Percentiles rank a stretch among this genome's conserved stretches.
Conservation (phyloP, 2,329 filamentous ascomycete species). For the Fusarium penzigii region DNA sequence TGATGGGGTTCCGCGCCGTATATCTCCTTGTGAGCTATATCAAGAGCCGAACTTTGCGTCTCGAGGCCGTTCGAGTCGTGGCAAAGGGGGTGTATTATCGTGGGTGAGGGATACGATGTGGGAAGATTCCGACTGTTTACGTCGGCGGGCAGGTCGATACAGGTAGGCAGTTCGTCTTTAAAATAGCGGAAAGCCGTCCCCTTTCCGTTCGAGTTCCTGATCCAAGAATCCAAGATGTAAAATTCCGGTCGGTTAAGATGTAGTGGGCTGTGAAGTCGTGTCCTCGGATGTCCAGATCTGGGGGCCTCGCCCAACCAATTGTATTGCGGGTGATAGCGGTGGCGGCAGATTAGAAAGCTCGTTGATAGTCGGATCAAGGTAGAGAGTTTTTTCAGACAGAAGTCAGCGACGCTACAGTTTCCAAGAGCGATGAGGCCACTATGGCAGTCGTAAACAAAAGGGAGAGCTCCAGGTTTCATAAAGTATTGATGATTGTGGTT, state of each 20-base stretch:
- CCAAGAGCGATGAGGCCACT: background rate
- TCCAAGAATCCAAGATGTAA: background rate
- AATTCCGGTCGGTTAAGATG: background rate
- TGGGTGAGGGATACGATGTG: background rate
- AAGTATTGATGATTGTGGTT: constrained; percentile 10
- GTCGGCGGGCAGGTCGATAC: background rate
- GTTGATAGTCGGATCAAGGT: background rate
- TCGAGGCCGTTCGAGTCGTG: constrained; percentile 3
- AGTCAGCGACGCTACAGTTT: background rate
- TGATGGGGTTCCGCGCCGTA: too few relatives aligned
- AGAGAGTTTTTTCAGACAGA: background rate
- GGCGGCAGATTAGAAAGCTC: background rate
- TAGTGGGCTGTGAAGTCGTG: background rate
- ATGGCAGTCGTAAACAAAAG: background rate
- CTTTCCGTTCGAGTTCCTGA: background rate
- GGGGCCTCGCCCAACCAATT: background rate
- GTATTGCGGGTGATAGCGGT: background rate
- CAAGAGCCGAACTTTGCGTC: background rate
- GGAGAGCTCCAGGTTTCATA: constrained; percentile 5
- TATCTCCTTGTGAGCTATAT: background rate
- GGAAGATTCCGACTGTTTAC: background rate
- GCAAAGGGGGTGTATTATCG: background rate
- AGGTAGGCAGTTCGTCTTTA: background rate
- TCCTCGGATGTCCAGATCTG: background rate
- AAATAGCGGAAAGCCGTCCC: background rate